Evolutionary conservation across 108 stramenopile species (phyloP).

Genomic region (Skeletonema marinoi): DNA sequence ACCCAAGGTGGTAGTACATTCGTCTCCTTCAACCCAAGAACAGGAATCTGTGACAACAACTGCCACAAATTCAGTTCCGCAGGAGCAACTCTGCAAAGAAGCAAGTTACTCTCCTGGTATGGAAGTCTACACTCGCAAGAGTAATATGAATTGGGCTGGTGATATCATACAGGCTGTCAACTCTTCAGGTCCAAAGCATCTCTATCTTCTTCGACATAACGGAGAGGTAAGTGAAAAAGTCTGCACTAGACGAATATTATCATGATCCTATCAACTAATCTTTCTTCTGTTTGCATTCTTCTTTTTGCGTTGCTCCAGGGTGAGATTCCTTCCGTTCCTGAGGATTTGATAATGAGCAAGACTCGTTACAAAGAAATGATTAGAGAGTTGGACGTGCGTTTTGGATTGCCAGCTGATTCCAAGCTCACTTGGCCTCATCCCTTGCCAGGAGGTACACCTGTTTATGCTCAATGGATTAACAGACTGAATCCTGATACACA

Average conservation of each 20-base stretch:
- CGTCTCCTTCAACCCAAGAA: not conserved
- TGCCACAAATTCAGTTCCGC: not conserved
- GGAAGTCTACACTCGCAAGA: conserved; percentile 25
- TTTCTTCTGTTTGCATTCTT: not conserved
- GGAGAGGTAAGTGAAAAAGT: not conserved
- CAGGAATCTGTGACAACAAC: not conserved
- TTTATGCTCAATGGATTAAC: conserved; percentile 32
- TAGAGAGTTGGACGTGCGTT: conserved; percentile 8
- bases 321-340: conserved; percentile 20
- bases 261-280: not conserved
- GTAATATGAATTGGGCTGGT: not conserved
- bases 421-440: not conserved
- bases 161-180: conserved; percentile 25
- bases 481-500: conserved; percentile 6
- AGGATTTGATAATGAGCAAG: conserved; percentile 22
- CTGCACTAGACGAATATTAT: not conserved
- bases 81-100: not conserved
- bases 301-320: not conserved
- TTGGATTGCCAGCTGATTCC: conserved; percentile 1
- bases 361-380: conserved; percentile 11
- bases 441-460: conserved; percentile 12
- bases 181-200: not conserved
- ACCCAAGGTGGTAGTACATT: not conserved
- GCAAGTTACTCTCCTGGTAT: conserved; percentile 14
- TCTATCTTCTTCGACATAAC: not conserved